Evolutionary conservation across 495 filamentous ascomycete genomes (phyloP).

Genomic region (Talaromyces borbonicus): DNA sequence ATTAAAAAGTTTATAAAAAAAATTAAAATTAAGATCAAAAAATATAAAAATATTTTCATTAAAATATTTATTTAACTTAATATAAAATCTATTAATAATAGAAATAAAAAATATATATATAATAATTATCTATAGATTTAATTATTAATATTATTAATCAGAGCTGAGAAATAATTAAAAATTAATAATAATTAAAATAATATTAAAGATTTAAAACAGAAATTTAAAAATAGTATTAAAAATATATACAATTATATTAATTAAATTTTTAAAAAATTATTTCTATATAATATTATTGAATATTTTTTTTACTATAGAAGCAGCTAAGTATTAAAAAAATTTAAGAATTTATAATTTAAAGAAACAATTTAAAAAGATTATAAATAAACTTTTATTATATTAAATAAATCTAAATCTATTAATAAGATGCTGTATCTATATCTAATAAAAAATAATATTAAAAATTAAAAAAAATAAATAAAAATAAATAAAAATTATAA

Average conservation of each 20-base stretch:
- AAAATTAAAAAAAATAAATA: too few relatives aligned
- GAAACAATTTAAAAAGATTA: neutral
- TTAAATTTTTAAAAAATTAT: conserved; percentile 9
- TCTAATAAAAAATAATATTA: too few relatives aligned
- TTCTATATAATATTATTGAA: conserved; percentile 8
- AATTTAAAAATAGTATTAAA: too few relatives aligned
- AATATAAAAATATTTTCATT: conserved; percentile 7
- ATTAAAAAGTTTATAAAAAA: conserved; percentile 8
- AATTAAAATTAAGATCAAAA: conserved; percentile 11
- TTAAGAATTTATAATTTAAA: conserved; percentile 8
- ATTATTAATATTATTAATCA: conserved; percentile 11
- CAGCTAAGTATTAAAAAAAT: conserved; percentile 9
- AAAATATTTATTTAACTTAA: conserved; percentile 8
- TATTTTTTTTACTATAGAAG: conserved; percentile 6
- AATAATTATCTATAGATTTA: conserved; percentile 9
- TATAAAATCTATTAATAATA: conserved; percentile 8
- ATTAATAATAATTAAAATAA: conserved; percentile 9
- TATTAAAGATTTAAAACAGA: conserved; percentile 10
- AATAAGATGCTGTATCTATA: conserved; percentile 9
- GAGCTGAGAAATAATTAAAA: conserved; percentile 7
- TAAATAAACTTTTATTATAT: conserved; percentile 7
- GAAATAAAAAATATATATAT: conserved; percentile 10
- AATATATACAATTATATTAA: conserved; percentile 7
- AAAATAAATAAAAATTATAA: too few relatives aligned
- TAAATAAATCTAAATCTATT: conserved; percentile 5